Evolutionary conservation across 2,329 filamentous ascomycete species (phyloP).

Genomic region (Calonectria pteridis): DNA sequence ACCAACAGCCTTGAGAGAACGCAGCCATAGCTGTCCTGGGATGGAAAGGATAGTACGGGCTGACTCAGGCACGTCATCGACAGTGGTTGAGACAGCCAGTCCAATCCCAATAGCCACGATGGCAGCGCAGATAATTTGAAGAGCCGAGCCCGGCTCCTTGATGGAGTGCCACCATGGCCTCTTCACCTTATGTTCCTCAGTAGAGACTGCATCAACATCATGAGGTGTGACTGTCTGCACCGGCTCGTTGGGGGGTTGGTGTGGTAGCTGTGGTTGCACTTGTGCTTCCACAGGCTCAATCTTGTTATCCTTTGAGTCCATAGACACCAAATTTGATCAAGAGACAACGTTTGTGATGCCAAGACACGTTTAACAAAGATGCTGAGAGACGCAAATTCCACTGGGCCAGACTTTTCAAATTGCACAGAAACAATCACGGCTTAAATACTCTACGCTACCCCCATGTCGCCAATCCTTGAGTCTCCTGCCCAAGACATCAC

Average conservation of each 20-base stretch:
- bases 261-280: neutral
- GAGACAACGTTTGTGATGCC: neutral
- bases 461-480: neutral
- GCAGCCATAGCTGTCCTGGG: slow-evolving; percentile 63
- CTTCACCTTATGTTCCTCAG: slow-evolving; percentile 41
- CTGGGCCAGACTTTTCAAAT: neutral
- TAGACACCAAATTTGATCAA: slow-evolving; percentile 27
- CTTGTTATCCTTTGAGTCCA: slow-evolving; percentile 37
- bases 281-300: slow-evolving; percentile 16
- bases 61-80: slow-evolving; percentile 57
- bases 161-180: slow-evolving; percentile 53
- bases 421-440: neutral
- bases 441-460: neutral
- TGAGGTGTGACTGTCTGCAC: slow-evolving; percentile 36
- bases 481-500: slow-evolving; percentile 1
- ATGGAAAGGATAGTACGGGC: slow-evolving; percentile 59
- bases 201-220: slow-evolving; percentile 16
- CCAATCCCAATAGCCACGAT: slow-evolving; percentile 63
- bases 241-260: slow-evolving; percentile 26
- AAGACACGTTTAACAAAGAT: neutral
- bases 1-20: slow-evolving; percentile 62
- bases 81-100: slow-evolving; percentile 56
- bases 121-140: slow-evolving; percentile 64
- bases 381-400: neutral
- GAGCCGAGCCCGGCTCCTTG: slow-evolving; percentile 57